Evolutionary conservation across 2,329 filamentous ascomycete species (phyloP), one percentile per base, ranked within the genome.

Genomic region (Penicillium sp.): DNA sequence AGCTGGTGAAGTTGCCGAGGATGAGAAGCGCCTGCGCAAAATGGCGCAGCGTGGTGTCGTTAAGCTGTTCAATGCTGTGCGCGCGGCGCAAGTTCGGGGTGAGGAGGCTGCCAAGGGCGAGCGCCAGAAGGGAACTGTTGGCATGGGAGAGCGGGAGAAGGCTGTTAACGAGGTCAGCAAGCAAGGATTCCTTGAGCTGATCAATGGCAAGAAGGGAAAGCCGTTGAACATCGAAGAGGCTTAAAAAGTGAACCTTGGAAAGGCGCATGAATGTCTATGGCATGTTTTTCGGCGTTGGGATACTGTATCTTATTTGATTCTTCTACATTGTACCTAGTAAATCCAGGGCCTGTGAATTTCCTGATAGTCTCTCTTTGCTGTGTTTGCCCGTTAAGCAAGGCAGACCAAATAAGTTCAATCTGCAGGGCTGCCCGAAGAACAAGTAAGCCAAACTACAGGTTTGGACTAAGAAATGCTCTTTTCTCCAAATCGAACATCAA

Each of bases 111-210:
- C 88, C 15, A 70, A 66, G 68, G 84, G 79, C 70, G 83, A 84
- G 60, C 81, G 85, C 45, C 83, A 83, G 72, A 85, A 84, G 55
- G 89, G 90, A 3, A 78, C 95, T 0, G 82, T 96, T 29, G 93
- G 93, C 1, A 85, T 90, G 66, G 83, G 82, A 56, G 85, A 88
- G 72, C 84, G 90, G 60, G 88, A 95, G 74, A 90, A 95, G 74
- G 91, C 88, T 76, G 81, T 95, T 47, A 94, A 90, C 60, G 92
- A 97, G 79, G 94, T 99, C 86, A 95, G 88, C 71, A 95, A 95
- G 77, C 89, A 96, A 76, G 92, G 93, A 0, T 99, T 97, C 76
- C 74, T 99, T 71, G 93, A 97, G 56, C 75, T 97, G 71, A 96
- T 99, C 69, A 80, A 79, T 39, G 79, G 80, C 13, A 75, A 76